Conservation (phyloP, 495 filamentous ascomycete genomes). For the Thermochaetoides thermophila region DNA sequence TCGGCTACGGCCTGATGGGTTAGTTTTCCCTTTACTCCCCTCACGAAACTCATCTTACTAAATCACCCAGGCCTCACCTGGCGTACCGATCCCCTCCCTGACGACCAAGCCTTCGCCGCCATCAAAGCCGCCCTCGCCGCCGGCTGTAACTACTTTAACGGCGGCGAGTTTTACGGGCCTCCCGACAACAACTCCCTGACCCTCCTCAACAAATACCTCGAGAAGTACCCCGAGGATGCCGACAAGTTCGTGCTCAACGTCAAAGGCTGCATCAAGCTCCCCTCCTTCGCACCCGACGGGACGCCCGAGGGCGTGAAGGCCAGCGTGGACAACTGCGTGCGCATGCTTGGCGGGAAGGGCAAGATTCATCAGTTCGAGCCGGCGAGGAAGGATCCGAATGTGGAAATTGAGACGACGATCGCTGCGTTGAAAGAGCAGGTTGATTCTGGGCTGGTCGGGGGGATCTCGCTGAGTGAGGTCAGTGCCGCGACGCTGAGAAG, state of each 20-base stretch:
- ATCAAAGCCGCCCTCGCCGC: slow-evolving; percentile 51
- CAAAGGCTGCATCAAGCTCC: slow-evolving; percentile 44
- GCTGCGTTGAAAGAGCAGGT: slow-evolving; percentile 43
- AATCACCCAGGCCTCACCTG: slow-evolving; percentile 64
- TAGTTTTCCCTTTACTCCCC: not conserved
- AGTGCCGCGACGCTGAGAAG: slow-evolving; percentile 57
- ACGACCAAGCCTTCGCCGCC: slow-evolving; percentile 49
- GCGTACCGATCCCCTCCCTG: slow-evolving; percentile 34
- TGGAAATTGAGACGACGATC: slow-evolving; percentile 33
- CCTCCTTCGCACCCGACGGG: slow-evolving; percentile 32
- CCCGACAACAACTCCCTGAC: slow-evolving; percentile 51
- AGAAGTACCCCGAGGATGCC: slow-evolving; percentile 50
- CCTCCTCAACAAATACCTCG: slow-evolving; percentile 52
- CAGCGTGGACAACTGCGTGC: slow-evolving; percentile 54
- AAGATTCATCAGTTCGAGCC: slow-evolving; percentile 70
- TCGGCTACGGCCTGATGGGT: slow-evolving; percentile 47
- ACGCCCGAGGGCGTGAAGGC: slow-evolving; percentile 47
- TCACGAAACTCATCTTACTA: not conserved
- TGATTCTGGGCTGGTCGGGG: slow-evolving; percentile 60
- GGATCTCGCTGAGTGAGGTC: slow-evolving; percentile 62
- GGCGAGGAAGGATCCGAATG: slow-evolving; percentile 54
- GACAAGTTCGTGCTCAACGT: slow-evolving; percentile 49
- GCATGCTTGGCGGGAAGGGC: slow-evolving; percentile 55
- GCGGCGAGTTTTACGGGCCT: slow-evolving; percentile 66
- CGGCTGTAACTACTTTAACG: slow-evolving; percentile 71